Evolutionary conservation across 2,329 filamentous ascomycete genomes (phyloP).

Genomic region (Hortaea werneckii): DNA sequence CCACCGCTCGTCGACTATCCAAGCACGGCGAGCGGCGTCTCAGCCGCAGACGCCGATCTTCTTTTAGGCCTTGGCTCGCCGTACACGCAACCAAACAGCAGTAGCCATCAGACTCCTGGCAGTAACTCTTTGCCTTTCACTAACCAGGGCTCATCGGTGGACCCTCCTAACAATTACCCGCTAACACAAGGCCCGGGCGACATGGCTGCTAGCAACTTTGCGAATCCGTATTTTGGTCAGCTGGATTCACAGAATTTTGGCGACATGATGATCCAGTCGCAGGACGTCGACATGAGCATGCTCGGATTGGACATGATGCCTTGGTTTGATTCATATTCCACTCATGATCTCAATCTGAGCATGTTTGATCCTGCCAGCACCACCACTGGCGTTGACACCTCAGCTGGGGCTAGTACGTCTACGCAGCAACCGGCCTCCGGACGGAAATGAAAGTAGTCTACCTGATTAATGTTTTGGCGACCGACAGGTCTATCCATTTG

Average conservation of each 20-base stretch:
- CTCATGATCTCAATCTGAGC: background rate
- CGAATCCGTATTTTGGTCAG: background rate
- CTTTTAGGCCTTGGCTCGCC: slow-evolving; percentile 42
- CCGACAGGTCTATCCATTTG: no score
- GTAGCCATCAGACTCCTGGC: background rate
- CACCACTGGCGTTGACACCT: background rate
- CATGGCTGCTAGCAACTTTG: background rate
- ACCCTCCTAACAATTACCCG: background rate
- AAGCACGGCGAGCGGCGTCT: background rate
- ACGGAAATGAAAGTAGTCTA: no score
- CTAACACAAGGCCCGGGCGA: background rate
- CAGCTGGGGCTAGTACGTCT: no score
- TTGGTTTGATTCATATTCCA: slow-evolving; percentile 60
- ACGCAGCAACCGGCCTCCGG: no score
- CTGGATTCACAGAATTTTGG: slow-evolving; percentile 22
- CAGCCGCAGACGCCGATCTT: slow-evolving; percentile 8
- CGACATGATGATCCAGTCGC: slow-evolving; percentile 62
- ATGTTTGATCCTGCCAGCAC: background rate
- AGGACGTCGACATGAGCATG: slow-evolving; percentile 64
- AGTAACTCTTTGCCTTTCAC: background rate
- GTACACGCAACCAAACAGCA: slow-evolving; percentile 18
- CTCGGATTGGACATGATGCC: slow-evolving; percentile 61
- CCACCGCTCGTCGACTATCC: background rate
- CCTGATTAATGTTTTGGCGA: no score
- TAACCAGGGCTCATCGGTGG: background rate